phyloP scores from a whole-genome alignment of 169 alveolate species.

The Eimeria sp. region DNA sequence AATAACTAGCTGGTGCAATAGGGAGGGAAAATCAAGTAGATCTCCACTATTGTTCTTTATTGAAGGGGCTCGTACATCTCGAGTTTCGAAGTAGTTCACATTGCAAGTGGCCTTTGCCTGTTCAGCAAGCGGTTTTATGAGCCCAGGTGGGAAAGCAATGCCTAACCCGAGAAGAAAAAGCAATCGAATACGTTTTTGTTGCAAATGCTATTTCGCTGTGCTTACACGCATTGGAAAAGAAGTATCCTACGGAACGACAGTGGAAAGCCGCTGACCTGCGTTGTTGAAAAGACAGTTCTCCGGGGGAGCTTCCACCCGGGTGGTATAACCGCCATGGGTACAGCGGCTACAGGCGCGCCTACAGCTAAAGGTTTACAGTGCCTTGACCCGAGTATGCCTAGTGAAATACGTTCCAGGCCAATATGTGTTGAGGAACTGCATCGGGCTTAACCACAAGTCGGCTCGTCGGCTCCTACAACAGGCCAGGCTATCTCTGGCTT shows the following conservation, averaged over 20 bases:
- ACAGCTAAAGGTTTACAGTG: background rate
- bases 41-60: background rate
- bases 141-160: constrained; percentile 12
- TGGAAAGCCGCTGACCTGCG: constrained; percentile 30
- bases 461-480: background rate
- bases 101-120: constrained; percentile 59
- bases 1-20: background rate
- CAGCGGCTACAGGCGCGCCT: background rate
- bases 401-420: background rate
- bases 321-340: background rate
- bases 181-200: background rate
- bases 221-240: background rate
- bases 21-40: background rate
- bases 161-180: background rate
- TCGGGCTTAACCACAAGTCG: background rate
- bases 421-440: background rate
- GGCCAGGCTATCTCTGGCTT: background rate
- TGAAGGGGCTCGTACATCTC: background rate
- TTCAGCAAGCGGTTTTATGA: constrained; percentile 24
- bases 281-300: constrained; percentile 55
- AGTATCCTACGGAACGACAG: background rate
- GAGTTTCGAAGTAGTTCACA: constrained; percentile 73
- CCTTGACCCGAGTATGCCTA: background rate
- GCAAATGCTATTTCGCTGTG: background rate
- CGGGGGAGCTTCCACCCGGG: background rate